These are phyloP conservation scores for Pseudogymnoascus pannorum DNA, from an alignment of 2,329 filamentous ascomycete species.

Conservation along the genomic window DNA sequence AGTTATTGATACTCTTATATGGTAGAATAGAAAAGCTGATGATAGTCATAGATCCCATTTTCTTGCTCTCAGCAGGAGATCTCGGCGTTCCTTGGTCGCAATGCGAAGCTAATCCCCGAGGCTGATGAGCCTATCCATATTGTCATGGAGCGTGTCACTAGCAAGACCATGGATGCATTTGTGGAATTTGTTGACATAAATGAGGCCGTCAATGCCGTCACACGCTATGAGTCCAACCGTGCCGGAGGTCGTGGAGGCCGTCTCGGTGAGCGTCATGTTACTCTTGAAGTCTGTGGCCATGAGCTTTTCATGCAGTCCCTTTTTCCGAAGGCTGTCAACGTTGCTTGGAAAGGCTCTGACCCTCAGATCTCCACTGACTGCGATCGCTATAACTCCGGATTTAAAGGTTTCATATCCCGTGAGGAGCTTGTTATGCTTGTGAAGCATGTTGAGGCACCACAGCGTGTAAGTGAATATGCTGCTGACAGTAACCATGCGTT, in stretches of 20 bases:
- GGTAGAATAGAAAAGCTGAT: conserved; percentile 11
- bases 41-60: conserved; percentile 46
- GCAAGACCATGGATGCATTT: conserved; percentile 55
- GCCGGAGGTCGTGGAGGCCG: conserved; percentile 36
- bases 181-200: conserved; percentile 48
- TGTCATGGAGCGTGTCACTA: conserved; percentile 56
- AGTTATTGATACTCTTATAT: conserved; percentile 18
- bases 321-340: conserved; percentile 50
- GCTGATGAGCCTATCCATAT: conserved; percentile 51
- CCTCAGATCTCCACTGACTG: conserved; percentile 36
- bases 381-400: conserved; percentile 40
- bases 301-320: conserved; percentile 52
- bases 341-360: conserved; percentile 44
- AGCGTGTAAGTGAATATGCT: conserved; percentile 43
- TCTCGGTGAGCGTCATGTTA: conserved; percentile 50
- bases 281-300: conserved; percentile 50
- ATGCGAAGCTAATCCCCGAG: conserved; percentile 48
- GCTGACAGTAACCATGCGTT: neutral
- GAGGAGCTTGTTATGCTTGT: conserved; percentile 59
- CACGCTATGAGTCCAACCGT: conserved; percentile 37
- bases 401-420: conserved; percentile 52
- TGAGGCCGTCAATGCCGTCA: conserved; percentile 47
- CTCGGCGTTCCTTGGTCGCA: conserved; percentile 51
- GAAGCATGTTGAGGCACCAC: conserved; percentile 55
- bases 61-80: conserved; percentile 46